Percentiles rank a stretch among this genome's conserved stretches.
These are phyloP conservation scores for Leccinellum luteum DNA, from an alignment of 768 basidiomycete species.

Conservation along the genomic window DNA sequence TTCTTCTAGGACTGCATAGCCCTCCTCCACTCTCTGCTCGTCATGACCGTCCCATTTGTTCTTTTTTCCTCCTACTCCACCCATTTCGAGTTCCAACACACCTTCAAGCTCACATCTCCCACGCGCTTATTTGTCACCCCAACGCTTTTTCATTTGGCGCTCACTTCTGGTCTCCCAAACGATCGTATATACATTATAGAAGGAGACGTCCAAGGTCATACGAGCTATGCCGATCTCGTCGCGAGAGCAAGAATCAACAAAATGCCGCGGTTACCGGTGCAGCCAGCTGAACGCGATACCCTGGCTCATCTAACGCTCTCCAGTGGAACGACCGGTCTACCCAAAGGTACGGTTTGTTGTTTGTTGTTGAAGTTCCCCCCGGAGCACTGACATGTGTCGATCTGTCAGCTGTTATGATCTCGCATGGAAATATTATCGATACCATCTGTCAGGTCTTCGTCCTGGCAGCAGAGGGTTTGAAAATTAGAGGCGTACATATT, in stretches of 20 bases:
- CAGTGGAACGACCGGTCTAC: slow-evolving; percentile 74
- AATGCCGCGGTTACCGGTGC: slow-evolving; percentile 41
- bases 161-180: slow-evolving; percentile 36
- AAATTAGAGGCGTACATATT: slow-evolving; percentile 41
- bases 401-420: slow-evolving; percentile 61
- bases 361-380: too few relatives aligned
- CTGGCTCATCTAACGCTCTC: slow-evolving; percentile 74
- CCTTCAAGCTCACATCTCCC: slow-evolving; percentile 43
- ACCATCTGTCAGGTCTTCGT: slow-evolving; percentile 41
- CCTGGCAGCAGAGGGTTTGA: slow-evolving; percentile 23
- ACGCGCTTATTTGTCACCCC: slow-evolving; percentile 56
- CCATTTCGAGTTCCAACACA: slow-evolving; percentile 52
- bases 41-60: slow-evolving; percentile 49
- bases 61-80: slow-evolving; percentile 56
- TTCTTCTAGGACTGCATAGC: slow-evolving; percentile 50
- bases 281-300: slow-evolving; percentile 47
- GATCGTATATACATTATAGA: slow-evolving; percentile 50
- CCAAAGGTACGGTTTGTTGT: slow-evolving; percentile 76
- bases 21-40: slow-evolving; percentile 48
- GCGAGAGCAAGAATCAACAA: slow-evolving; percentile 35
- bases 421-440: slow-evolving; percentile 59
- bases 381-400: slow-evolving; percentile 1
- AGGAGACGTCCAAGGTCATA: slow-evolving; percentile 39
- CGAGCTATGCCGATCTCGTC: slow-evolving; percentile 46
- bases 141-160: slow-evolving; percentile 38